Conservation (phyloP, 176 grass and related monocot genomes). For the Eragrostis nindensis region DNA sequence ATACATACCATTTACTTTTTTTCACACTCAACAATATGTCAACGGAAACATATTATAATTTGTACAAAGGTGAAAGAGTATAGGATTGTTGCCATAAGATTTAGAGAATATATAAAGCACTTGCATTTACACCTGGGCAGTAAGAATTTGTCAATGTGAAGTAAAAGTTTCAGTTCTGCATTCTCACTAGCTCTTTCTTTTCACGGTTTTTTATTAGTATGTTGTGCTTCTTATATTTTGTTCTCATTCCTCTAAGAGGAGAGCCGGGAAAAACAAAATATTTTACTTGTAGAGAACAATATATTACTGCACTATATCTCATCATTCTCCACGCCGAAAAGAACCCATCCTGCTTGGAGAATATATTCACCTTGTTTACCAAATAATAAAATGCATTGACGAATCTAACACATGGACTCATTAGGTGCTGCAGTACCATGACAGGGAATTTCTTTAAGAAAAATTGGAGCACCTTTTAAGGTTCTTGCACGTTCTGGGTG, state of each 20-base stretch:
- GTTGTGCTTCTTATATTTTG: too few species aligned
- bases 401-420: not conserved
- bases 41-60: not conserved
- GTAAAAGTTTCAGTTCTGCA: not conserved
- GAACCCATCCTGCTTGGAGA: not conserved
- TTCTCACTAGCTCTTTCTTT: not conserved
- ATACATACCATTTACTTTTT: not conserved
- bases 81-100: not conserved
- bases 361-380: not conserved
- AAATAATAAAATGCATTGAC: not conserved
- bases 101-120: not conserved
- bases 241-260: not conserved
- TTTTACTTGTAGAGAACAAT: not conserved
- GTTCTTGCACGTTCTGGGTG: not conserved
- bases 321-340: slow-evolving; percentile 18
- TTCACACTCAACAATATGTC: not conserved
- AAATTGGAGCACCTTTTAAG: not conserved
- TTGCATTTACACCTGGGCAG: not conserved
- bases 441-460: not conserved
- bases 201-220: not conserved
- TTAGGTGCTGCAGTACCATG: not conserved
- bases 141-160: too few species aligned
- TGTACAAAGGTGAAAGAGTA: not conserved
- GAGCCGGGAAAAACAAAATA: not conserved
- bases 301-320: not conserved